Evolutionary conservation across 2,329 filamentous ascomycete species (phyloP), one percentile per base, ranked within the genome.

Genomic region (Verticillium nubilum): DNA sequence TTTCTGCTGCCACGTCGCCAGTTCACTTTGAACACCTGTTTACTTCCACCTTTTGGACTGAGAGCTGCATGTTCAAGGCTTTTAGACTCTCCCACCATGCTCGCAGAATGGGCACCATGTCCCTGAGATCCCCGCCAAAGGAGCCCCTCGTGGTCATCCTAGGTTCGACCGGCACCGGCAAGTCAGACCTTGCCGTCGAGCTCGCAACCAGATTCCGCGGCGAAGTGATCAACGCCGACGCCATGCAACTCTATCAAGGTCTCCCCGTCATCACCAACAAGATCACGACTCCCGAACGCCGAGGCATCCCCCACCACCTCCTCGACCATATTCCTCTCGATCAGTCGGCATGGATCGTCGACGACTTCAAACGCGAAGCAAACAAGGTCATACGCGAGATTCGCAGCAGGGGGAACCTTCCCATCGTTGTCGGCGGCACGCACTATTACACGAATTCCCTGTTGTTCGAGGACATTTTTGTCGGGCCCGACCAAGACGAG

Each of bases 221-320:
- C 69, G 95, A 99, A 74, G 85, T 99, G 57, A 92, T 99, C 76
- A 99, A 99, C 71, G 91, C 91, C 54, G 95, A 99, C 79, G 95
- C 95, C 42, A 97, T 99, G 92, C 95, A 99, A 72, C 87, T 99
- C 76, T 99, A 99, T 73, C 83, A 85, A 58, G 95, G 95, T 2
- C 78, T 99, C 52, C 92, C 95, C 5, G 88, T 98, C 64, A 94
- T 98, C 66, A 99, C 95, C 27, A 99, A 99, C 73, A 96, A 98
- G 72, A 90, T 98, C 60, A 85, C 90, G 0, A 57, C 70, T 1
- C 81, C 86, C 23, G 94, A 98, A 71, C 87, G 87, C 68, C 84
- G 88, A 62, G 91, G 89, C 10, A 80, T 99, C 12, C 89, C 90
- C 4, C 95, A 99, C 70, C 94, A 99, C 73, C 78, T 99, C 3